Evolutionary conservation across 208 protist genomes (phyloP).

Genomic region (Herpetomonas tarakana): DNA sequence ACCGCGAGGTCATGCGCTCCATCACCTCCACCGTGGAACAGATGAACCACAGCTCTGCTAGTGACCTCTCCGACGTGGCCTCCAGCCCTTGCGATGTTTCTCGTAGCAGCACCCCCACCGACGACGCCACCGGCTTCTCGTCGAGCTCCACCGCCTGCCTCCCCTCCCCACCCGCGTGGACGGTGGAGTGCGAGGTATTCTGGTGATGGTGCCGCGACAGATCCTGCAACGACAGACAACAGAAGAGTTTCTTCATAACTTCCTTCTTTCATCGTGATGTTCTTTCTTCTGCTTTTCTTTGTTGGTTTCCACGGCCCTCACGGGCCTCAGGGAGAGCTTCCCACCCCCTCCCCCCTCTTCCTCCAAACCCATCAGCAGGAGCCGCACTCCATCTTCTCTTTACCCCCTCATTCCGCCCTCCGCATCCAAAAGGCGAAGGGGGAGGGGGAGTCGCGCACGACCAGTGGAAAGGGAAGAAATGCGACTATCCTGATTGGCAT

Average conservation of each 20-base stretch:
- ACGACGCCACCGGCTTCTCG: conserved; percentile 15
- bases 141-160: conserved; percentile 9
- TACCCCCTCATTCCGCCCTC: no score
- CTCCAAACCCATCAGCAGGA: no score
- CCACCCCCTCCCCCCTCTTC: no score
- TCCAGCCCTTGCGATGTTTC: not conserved
- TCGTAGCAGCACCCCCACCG: conserved; percentile 19
- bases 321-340: no score
- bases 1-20: conserved; percentile 25
- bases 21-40: conserved; percentile 24
- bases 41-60: not conserved
- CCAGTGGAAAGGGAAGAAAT: no score
- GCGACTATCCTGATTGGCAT: no score
- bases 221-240: no score
- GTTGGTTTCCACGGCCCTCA: no score
- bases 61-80: conserved; percentile 1
- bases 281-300: not conserved
- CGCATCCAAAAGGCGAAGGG: no score
- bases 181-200: conserved; percentile 28
- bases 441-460: no score
- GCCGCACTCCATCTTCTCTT: no score
- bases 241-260: not conserved
- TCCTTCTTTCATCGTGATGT: not conserved
- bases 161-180: conserved; percentile 17
- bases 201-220: no score